Conservation (phyloP, 805 yeast species). For the Candida sakaeoensis region DNA sequence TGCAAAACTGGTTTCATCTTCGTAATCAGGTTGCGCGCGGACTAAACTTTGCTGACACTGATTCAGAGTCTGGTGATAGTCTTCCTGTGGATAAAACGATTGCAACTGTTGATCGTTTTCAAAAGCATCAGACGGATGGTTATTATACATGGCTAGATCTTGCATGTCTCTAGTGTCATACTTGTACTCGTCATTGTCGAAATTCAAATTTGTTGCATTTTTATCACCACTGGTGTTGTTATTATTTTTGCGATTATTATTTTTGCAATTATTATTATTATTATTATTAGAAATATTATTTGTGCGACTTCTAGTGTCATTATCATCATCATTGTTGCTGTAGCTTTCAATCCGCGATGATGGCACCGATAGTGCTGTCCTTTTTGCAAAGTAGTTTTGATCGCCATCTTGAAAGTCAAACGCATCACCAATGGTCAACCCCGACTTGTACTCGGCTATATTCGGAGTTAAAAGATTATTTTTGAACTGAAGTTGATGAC, state of each 20-base stretch:
- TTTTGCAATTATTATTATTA: neutral
- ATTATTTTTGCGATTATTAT: neutral
- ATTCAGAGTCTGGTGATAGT: neutral
- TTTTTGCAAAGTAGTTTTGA: slow-evolving; percentile 5
- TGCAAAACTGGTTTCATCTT: neutral
- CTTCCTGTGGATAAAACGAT: neutral
- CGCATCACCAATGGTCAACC: neutral
- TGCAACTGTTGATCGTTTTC: neutral
- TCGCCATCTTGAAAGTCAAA: neutral
- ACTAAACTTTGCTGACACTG: neutral
- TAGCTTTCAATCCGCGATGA: slow-evolving; percentile 7
- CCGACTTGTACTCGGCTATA: neutral
- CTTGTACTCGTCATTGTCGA: neutral
- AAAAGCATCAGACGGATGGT: neutral
- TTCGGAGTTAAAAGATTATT: slow-evolving; percentile 1
- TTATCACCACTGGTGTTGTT: neutral
- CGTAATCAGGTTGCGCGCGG: neutral
- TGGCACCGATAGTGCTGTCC: slow-evolving; percentile 8
- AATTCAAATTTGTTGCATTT: neutral
- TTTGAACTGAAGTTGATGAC: neutral
- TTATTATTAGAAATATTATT: no score
- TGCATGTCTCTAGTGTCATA: neutral
- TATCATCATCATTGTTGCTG: neutral
- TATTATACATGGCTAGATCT: neutral
- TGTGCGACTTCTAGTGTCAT: neutral